These are phyloP conservation scores for Fraxinus albicans DNA, from an alignment of 305 asterid species.

Conservation along the genomic window DNA sequence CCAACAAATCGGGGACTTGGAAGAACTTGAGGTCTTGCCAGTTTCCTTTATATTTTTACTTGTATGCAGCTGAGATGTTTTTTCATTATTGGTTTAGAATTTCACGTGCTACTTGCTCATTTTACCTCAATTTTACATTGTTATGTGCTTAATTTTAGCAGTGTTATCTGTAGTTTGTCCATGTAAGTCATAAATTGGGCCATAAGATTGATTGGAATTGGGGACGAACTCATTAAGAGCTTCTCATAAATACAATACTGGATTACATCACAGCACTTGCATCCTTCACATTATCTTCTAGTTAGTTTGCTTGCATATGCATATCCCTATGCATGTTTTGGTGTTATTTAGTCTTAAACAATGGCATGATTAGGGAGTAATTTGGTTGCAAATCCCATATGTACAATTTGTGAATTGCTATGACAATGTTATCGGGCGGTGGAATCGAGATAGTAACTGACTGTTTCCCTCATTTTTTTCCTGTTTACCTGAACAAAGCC, in stretches of 20 bases:
- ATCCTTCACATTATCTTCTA: neutral
- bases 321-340: neutral
- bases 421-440: neutral
- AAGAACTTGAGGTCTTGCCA: slow-evolving; percentile 68
- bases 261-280: neutral
- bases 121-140: neutral
- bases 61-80: neutral
- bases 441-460: slow-evolving; percentile 7
- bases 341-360: neutral
- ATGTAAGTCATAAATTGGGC: slow-evolving; percentile 2
- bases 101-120: slow-evolving; percentile 1
- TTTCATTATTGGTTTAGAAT: slow-evolving; percentile 2
- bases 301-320: neutral
- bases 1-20: slow-evolving; percentile 44
- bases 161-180: slow-evolving; percentile 5
- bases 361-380: neutral
- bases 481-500: slow-evolving; percentile 39
- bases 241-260: neutral
- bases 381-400: neutral
- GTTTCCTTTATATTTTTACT: slow-evolving; percentile 21
- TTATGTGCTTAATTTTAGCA: neutral
- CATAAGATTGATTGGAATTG: neutral
- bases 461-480: slow-evolving; percentile 6
- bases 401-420: neutral
- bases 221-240: neutral